Evolutionary conservation across 202 grass and related monocot genomes (phyloP).

Genomic region (Schoenoplectus tabernaemontani): DNA sequence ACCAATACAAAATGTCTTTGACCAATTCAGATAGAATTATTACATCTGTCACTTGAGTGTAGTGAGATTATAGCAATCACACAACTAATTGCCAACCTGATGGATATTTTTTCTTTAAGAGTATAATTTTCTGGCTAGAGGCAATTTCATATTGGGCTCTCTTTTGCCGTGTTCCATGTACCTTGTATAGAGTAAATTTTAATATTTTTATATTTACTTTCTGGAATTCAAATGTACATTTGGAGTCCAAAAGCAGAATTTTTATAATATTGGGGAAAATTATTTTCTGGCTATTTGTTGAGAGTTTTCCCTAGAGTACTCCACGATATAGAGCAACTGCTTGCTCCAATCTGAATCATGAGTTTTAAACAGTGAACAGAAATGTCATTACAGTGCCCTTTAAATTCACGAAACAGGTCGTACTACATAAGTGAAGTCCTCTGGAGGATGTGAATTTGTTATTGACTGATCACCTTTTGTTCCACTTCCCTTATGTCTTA

Average conservation of each 20-base stretch:
- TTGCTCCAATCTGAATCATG: too few relatives aligned
- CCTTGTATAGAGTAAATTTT: background rate
- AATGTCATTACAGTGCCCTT: too few relatives aligned
- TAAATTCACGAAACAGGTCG: too few relatives aligned
- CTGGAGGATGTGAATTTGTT: too few relatives aligned
- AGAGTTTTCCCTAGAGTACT: too few relatives aligned
- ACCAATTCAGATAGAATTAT: background rate
- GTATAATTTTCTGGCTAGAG: background rate
- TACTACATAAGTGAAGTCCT: too few relatives aligned
- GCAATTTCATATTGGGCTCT: background rate
- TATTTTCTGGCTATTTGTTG: background rate
- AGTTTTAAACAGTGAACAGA: too few relatives aligned
- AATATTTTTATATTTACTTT: background rate
- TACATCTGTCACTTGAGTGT: background rate
- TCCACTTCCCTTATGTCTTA: background rate
- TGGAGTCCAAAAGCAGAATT: background rate
- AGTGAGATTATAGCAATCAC: background rate
- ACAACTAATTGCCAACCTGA: background rate
- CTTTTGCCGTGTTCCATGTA: background rate
- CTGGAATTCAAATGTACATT: background rate
- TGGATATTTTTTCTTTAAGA: background rate
- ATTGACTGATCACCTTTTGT: background rate
- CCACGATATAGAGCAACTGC: too few relatives aligned
- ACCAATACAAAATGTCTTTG: constrained; percentile 15
- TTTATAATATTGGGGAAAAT: background rate